Base-by-base conservation (phyloP, 768 basidiomycete species). In the Leucocoprinus sp. region DNA sequence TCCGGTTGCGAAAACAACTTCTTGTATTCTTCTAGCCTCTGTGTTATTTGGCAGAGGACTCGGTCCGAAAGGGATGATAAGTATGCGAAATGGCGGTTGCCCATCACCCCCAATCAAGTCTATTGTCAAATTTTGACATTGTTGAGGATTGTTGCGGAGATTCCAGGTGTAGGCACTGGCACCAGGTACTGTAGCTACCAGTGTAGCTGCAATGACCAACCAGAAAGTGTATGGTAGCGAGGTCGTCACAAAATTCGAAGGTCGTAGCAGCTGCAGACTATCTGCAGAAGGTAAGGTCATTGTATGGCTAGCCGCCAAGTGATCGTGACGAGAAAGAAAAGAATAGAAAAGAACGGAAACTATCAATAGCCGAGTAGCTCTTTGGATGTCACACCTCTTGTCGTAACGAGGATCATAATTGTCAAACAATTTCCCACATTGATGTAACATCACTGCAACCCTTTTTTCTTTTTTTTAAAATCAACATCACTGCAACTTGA, bases 1-100 rank as follows among this genome's bases (percentile, higher is more conserved):
- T 21, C 61, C 71, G 15, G 63, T 49, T 12, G 24, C 26, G 55
- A 88, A 87, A 4, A 70, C 58, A 9, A 76, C 59, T 53, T 74
- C 73, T 40, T 79, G 57, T 37, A 86, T 80, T 33, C 56, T 72
- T 22, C 86, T 71, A 18, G 71, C 80, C 58, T 91, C 87, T 24
- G 74, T 63, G 48, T 72, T 76, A 50, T 79, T 78, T 3, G 72
- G 42, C 9, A 86, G 67, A 4, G 85, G 75, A 0, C 74, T 68
- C 3, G 81, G 65, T 3, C 85, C 86, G 55, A 69, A 74, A 1
- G 87, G 87, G 28, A 88, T 64, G 42, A 89, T 63, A 17, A 88
- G 67, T 42, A 82, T 64, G 28, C 67, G 69, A 62, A 84, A 91
- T 0, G 87, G 87, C 0, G 85, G 79, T 37, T 61, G 54, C 44